These are phyloP conservation scores for Cladosporium sp. DNA, from an alignment of 2,329 filamentous ascomycete species.

Conservation along the genomic window DNA sequence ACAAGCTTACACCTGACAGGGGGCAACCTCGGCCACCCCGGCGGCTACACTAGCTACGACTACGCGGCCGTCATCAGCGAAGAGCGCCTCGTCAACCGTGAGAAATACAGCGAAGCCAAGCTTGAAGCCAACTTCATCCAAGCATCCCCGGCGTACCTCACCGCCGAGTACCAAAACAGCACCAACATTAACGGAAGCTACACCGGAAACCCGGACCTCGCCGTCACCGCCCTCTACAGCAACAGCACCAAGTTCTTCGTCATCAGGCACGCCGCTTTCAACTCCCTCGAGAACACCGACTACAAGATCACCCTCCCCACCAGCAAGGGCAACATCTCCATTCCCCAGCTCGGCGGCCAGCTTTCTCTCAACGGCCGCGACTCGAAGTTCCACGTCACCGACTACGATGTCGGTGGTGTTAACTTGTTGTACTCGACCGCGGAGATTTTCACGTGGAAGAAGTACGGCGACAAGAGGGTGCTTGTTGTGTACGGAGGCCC, in stretches of 20 bases:
- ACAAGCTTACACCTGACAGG: not conserved
- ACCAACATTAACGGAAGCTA: constrained; percentile 45
- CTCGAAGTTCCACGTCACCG: constrained; percentile 60
- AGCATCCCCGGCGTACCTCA: constrained; percentile 63
- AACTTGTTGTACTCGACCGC: constrained; percentile 62
- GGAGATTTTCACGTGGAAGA: constrained; percentile 65
- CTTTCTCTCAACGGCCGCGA: constrained; percentile 58
- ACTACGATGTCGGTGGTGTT: constrained; percentile 57
- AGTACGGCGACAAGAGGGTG: constrained; percentile 52
- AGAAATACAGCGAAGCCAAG: constrained; percentile 77
- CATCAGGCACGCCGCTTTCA: constrained; percentile 57
- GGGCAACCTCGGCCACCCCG: constrained; percentile 63
- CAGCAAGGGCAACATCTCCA: constrained; percentile 48
- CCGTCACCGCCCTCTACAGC: constrained; percentile 56
- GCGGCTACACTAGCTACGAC: constrained; percentile 53
- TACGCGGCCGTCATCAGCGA: constrained; percentile 62
- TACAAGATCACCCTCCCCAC: constrained; percentile 62
- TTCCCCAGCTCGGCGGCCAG: constrained; percentile 54
- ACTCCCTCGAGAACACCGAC: constrained; percentile 48
- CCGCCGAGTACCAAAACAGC: constrained; percentile 48
- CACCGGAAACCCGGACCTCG: constrained; percentile 47
- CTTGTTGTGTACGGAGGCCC: constrained; percentile 59
- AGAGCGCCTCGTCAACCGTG: constrained; percentile 59
- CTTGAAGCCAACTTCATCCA: constrained; percentile 69
- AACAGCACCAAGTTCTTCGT: constrained; percentile 58